Base-by-base conservation (phyloP, 306 rosid genomes). In the Lathyrus tuberosus region DNA sequence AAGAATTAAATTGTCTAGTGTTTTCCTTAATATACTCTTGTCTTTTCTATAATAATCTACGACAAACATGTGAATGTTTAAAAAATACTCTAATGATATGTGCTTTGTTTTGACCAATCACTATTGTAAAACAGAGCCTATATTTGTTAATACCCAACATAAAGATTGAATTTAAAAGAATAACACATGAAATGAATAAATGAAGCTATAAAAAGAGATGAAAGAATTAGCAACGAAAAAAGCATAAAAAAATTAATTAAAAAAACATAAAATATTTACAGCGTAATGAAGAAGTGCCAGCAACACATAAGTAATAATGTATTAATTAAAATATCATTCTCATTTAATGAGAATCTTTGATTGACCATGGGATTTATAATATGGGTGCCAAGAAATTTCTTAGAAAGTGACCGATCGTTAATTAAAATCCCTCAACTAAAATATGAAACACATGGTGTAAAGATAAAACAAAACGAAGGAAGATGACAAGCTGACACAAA, bases 261-360 rank as follows among this genome's bases (percentile, higher is more conserved):
- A 48, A 38, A 24, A 69, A 78, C 74, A 56, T 44, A 17, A 74
- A 28, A 12, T 24, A 8, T 38, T 17, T 8, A 57, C 40, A 18
- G 30, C 26, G 3, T n/a, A 13, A 68, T 68, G 43, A 35, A 61
- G 18, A 28, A 30, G 47, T 13, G 28, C 57, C 15, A 35, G 9
- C 40, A 35, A 8, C 8, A 8, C 6, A 5, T 47, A 15, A 47
- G 24, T 40, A n/a, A 40, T 14, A 53, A 69, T 22, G 8, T 20
- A 11, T 17, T 37, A 38, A 53, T 42, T 37, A 35, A 52, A 40
- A 24, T 63, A 52, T 12, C 48, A 49, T 61, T 31, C 47, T 33
- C 41, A 33, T 46, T 31, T 11, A 8, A 48, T 26, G 0, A 11
- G 60, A 24, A 65, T 26, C 57, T 67, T 8, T 46, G 46, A 16